A percentile compares a stretch with the other conserved stretches of the same genome.
phyloP scores from a whole-genome alignment of 2,329 filamentous ascomycete genomes.

The Cladorrhinum sp. region DNA sequence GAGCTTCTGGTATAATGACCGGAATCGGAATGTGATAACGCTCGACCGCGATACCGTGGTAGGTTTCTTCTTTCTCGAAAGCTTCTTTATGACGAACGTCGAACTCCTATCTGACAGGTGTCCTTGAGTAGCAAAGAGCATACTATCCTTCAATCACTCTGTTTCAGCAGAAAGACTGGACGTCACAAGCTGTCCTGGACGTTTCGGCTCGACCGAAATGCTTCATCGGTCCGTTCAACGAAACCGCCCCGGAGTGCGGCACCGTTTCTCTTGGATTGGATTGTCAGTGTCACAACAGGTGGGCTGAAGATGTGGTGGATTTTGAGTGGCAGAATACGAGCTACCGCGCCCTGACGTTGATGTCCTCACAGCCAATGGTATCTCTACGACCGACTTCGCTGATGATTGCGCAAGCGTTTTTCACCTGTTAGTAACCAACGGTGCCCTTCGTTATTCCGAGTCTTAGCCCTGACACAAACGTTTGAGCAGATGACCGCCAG shows the following conservation, averaged over 20 bases:
- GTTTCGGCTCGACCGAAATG: conserved; percentile 5
- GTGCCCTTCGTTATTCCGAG: neutral
- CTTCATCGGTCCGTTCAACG: conserved; percentile 14
- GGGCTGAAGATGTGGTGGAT: conserved; percentile 3
- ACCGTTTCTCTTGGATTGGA: neutral
- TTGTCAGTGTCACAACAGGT: conserved; percentile 7
- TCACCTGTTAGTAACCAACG: conserved; percentile 6
- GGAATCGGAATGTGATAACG: neutral
- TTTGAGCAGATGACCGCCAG: conserved; percentile 5
- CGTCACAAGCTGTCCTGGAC: conserved; percentile 6
- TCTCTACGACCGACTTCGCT: conserved; percentile 1
- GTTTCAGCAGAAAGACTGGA: conserved; percentile 12
- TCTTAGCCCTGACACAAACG: neutral
- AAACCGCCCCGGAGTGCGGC: conserved; percentile 5
- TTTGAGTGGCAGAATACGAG: conserved; percentile 12
- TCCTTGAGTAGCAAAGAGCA: neutral
- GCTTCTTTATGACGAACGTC: no score
- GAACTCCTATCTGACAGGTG: neutral
- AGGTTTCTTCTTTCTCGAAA: neutral
- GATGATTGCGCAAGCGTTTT: conserved; percentile 14
- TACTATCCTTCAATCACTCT: conserved; percentile 14
- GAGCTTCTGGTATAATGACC: conserved; percentile 2
- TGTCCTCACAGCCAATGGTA: conserved; percentile 3
- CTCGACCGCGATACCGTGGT: conserved; percentile 12
- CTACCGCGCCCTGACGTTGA: conserved; percentile 10